Base-by-base conservation (phyloP, 1,139 yeast species). In the Saccharomyces hybrid region DNA sequence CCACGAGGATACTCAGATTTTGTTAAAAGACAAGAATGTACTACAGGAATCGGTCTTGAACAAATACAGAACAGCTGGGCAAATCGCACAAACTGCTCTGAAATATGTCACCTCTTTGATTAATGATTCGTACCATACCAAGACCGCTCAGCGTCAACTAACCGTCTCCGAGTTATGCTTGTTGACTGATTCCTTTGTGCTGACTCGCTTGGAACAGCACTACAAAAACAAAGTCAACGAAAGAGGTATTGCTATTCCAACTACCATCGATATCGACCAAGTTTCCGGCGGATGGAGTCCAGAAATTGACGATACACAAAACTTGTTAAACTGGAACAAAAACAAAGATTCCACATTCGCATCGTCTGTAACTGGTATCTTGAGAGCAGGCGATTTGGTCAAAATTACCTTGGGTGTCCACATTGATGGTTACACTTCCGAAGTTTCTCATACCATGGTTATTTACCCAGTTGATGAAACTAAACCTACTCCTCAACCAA, bases 161-260 rank as follows among this genome's bases (percentile, higher is more conserved):
- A 75, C 82, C 1, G 78, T 87, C 51, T 84, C 90, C 50, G 96
- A 90, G 64, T 76, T 91, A 59, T 89, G 97, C 76, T 73, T 88
- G 47, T 73, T 86, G 55, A 88, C 95, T 49, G 97, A 91, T 71
- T 81, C 88, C 24, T 86, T 83, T 71, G 73, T 90, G 67, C 71
- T 75, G 51, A 75, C 79, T 52, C 75, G 86, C 55, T 73, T 86
- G 57, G 74, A 76, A 51, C 75, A 75, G 56, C 82, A 76, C 31
- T 85, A 80, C 70, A 80, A 75, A 61, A 79, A 78, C 59, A 72
- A 75, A 52, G 86, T 83, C 44, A 77, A 80, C 64, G 95, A 86
- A 73, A 88, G 87, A 72, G 97, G 97, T 57, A 87, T 93, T 68
- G 88, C 97, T 12, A 80, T 80, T 57, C 99, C 99, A n/a, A 91